Base-by-base conservation (phyloP, 176 grass and related monocot genomes). In the Hyparrhenia diplandra region DNA sequence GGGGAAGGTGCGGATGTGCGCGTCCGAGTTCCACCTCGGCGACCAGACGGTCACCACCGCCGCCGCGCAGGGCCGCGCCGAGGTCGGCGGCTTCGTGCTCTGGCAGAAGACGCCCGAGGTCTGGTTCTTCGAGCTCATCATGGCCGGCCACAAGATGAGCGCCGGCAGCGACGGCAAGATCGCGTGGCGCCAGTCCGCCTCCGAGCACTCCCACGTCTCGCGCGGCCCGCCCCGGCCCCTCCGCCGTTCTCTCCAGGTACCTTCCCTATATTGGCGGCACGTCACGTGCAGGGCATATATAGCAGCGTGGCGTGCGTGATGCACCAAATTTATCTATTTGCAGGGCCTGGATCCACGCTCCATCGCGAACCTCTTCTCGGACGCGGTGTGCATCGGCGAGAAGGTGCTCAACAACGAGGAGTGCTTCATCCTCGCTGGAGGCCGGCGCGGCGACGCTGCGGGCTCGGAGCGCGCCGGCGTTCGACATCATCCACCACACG, bases 51-150 rank as follows among this genome's bases (percentile, higher is more conserved):
- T 93, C 67, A 78, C 67, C 45, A 86, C 88, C 4, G 91, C 78
- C 45, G 88, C 88, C 4, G 93, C 78, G 28, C 72, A 95, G 85
- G 89, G 92, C 60, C 84, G 81, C 47, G 81, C 84, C 71, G 96
- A n/a, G 85, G 82, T 93, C 58, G 93, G 96, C 29, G 96, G 88
- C 71, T 99, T 89, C 71, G 90, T 99, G 86, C 87, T 99, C 62
- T 99, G 90, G 96, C 96, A 99, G 77, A 96, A 95, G 86, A 88
- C 64, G 71, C 93, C 96, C 69, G 97, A 95, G 80, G 35, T 99
- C 39, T 99, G 97, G 97, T 93, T 86, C 85, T 99, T 99, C 51
- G 93, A 99, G 87, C 87, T 95, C 76, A 89, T 99, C 79, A 99
- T 99, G 90, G 90, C 82, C 10, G 90, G 97, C 23, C 81, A 87